Evolutionary conservation across 257 asterid genomes (phyloP), one percentile per base, ranked within the genome.

Genomic region (Anisodus tanguticus): DNA sequence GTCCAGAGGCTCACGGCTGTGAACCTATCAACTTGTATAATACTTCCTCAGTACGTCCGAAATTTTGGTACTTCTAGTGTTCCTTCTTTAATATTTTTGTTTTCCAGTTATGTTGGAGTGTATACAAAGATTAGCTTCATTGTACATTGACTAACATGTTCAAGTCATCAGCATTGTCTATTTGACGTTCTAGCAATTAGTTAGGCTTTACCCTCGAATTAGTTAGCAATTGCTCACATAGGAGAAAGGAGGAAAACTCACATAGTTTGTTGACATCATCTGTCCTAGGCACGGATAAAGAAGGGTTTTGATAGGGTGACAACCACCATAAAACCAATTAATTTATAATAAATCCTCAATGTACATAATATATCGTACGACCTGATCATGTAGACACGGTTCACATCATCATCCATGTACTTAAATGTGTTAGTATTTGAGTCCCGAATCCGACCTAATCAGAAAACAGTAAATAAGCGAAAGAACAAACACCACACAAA

Each of bases 1-100:
- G 45, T 82, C 85, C 37, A 82, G 85, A 82, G 85, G 85, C 62
- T 82, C 85, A 53, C 76, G 85, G 54, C 81, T 76, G 63, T 76
- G 81, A 76, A 76, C 81, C 81, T 76, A 26, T 26, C 81, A 31
- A 22, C 9, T 51, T 51, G 47, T 6, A 26, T 7, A 26, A 76
- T 26, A 66, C 45, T 66, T 66, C 72, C 72, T 26, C 72, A 31
- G 45, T 11, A 8, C 5, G 4, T 49, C 26, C 1, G 5, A 76
- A 49, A 13, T 51, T 71, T 51, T 51, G 81, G 63, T 51, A 76
- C 63, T 51, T 26, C 1, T 1, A 62, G 64, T 59, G 4, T 59
- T 59, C 64, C 31, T 59, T 59, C 53, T 72, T 19, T 19, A 5
- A 47, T 19, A 13, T 16, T 22, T 49, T 45, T 31, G 35, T 13